Percentiles rank a stretch among this genome's conserved stretches.
These are phyloP conservation scores for Gyromitra esculenta DNA, from an alignment of 2,329 filamentous ascomycete genomes.

Conservation along the genomic window DNA sequence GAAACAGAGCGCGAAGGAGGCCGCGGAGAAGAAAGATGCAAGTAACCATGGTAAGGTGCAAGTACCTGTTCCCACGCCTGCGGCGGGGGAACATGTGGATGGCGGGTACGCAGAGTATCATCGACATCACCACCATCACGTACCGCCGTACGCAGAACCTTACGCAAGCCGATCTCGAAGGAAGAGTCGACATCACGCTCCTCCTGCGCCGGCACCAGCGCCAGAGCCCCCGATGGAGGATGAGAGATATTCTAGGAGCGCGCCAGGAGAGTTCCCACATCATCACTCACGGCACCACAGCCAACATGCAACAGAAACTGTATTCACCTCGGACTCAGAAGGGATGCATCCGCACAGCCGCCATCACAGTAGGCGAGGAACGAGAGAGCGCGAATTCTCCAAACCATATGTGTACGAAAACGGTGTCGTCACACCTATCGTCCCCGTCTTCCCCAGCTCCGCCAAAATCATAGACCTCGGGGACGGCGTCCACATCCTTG, in stretches of 20 bases:
- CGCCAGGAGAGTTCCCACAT: constrained; percentile 37
- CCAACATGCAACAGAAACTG: constrained; percentile 34
- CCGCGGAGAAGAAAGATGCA: constrained; percentile 28
- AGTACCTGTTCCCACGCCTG: constrained; percentile 38
- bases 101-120: constrained; percentile 28
- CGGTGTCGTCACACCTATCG: constrained; percentile 45
- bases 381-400: constrained; percentile 41
- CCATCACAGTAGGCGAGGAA: constrained; percentile 42
- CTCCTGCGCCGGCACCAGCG: constrained; percentile 21
- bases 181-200: constrained; percentile 29
- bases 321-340: constrained; percentile 44
- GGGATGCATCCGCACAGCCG: constrained; percentile 36
- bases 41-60: constrained; percentile 47
- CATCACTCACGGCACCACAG: constrained; percentile 36
- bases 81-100: constrained; percentile 33
- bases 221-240: constrained; percentile 45
- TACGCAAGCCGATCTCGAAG: constrained; percentile 32
- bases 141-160: constrained; percentile 32
- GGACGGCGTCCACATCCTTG: constrained; percentile 34
- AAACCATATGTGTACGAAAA: constrained; percentile 50
- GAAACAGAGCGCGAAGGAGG: constrained; percentile 72
- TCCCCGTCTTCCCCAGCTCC: constrained; percentile 26
- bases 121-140: constrained; percentile 41
- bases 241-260: constrained; percentile 39
- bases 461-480: constrained; percentile 20